Base-by-base conservation (phyloP, 495 filamentous ascomycete genomes). In the Xylaria venustula region DNA sequence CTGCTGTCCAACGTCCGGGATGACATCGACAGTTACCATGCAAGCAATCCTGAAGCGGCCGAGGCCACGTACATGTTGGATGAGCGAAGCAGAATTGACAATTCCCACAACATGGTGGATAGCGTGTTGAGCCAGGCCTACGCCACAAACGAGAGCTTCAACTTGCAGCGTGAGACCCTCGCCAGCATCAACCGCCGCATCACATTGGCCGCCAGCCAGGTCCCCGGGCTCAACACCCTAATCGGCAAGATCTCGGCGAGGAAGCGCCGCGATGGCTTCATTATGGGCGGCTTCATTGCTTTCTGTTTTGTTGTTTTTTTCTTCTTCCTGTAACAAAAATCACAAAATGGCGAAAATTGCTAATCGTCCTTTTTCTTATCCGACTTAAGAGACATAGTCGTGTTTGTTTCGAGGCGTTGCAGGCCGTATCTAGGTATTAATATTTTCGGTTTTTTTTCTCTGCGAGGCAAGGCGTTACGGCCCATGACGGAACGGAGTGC, bases 21-120 rank as follows among this genome's bases (percentile, higher is more conserved):
- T 62, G 94, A 98, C 73, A 97, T 98, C 71, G 83, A 88, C 67
- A 87, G 89, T 40, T 97, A 96, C 81, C 90, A 88, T 32, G 84
- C 88, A 22, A 85, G 83, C 25, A 93, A 95, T 74, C 90, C 91
- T 7, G 89, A 83, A 54, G 84, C 81, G 6, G 90, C 87, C 37
- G 94, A 97, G 75, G 90, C 90, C 19, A 93, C 98, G 42, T 98
- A 97, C 78, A 97, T 99, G 92, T 83, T 98, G 19, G 90, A 90
- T 66, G 94, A 99, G 83, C 83, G 94, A 26, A 73, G 78, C 49
- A 82, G 87, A 58, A 85, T 99, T 67, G 95, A 99, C 64, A 83
- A 89, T 67, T 93, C 90, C 67, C 88, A 97, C 69, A 88, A 86
- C 52, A 83, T 94, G 74, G 90, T 90, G 40, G 94, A 99, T 70